Evolutionary conservation across 768 basidiomycete species (phyloP), one percentile per base, ranked within the genome.

Genomic region (Termitomyces titanicus): DNA sequence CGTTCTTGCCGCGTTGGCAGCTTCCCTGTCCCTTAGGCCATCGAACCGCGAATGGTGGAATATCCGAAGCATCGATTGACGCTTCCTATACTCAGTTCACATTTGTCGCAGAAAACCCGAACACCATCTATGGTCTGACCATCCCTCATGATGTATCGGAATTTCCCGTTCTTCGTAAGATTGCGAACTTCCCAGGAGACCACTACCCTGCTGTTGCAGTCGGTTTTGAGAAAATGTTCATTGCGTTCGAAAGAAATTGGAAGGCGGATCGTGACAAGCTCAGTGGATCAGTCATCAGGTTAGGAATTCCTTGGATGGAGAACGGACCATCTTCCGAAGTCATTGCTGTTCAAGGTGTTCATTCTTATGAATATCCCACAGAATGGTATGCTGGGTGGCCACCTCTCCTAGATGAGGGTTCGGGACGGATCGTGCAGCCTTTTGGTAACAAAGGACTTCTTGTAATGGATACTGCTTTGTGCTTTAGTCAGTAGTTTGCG

Each of bases 361-460:
- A 48, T 43, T 54, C 53, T 18, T 42, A 47, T 35, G 56, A 57
- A 47, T 57, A 57, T 25, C 46, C 56, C 3, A 12, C 29, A 22
- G 56, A 57, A 15, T 57, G 56, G 56, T 52, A 29, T 9, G 29
- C 43, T 8, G 51, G 39, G 24, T 48, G 51, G 51, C 56, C 56
- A 18, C 56, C 56, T 27, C 39, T 57, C 11, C 51, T 57, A 18
- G 46, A 57, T n/a, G 56, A 52, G 24, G 51, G 51, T 11, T 54
- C 46, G 2, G 53, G 53, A 17, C 37, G 38, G 27, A 52, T 57
- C 2, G 46, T 57, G 17, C 38, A 52, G 33, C 27, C 29, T n/a
- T 29, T 57, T 42, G 53, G 53, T 27, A 42, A 18, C 12, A 52
- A 43, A 12, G 56, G 56, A 11, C 24, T 57, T 22, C 45, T 57